These are phyloP conservation scores for Scedosporium aurantiacum DNA, from an alignment of 2,329 filamentous ascomycete genomes.

Conservation along the genomic window DNA sequence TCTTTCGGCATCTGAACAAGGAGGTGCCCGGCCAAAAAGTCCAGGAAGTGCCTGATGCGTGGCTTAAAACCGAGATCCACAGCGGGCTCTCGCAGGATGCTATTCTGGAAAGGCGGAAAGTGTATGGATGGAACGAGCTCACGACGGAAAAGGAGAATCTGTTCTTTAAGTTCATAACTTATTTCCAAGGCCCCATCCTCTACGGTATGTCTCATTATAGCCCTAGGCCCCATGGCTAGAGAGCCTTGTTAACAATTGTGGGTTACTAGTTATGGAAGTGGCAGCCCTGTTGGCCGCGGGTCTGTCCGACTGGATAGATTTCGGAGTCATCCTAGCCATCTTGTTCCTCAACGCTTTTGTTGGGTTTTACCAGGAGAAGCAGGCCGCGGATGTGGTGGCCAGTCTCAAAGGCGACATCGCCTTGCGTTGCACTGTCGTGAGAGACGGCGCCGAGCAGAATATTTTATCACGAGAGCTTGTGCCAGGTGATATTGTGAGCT, in stretches of 20 bases:
- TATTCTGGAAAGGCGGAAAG: constrained; percentile 54
- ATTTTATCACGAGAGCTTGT: constrained; percentile 66
- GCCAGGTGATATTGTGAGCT: constrained; percentile 65
- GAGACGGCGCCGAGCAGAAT: constrained; percentile 55
- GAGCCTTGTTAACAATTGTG: constrained; percentile 4
- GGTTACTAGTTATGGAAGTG: constrained; percentile 54
- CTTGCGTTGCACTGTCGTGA: constrained; percentile 59
- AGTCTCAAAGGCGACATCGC: constrained; percentile 68
- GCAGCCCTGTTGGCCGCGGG: constrained; percentile 63
- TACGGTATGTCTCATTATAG: constrained; percentile 47
- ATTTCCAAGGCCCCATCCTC: constrained; percentile 66
- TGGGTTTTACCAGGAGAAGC: constrained; percentile 75
- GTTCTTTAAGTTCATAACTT: constrained; percentile 62
- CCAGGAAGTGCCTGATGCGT: not conserved
- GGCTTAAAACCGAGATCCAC: constrained; percentile 38
- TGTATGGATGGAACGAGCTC: constrained; percentile 60
- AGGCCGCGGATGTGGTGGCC: constrained; percentile 66
- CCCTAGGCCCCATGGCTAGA: not conserved
- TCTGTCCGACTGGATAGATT: constrained; percentile 66
- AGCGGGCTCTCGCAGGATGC: constrained; percentile 48
- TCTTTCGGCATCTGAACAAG: too few species aligned
- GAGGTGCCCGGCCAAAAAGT: too few species aligned
- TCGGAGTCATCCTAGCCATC: constrained; percentile 64
- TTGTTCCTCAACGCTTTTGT: constrained; percentile 63
- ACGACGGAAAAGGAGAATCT: constrained; percentile 34